Conservation (phyloP, 2,329 filamentous ascomycete genomes). For the Pseudogymnoascus sp. region DNA sequence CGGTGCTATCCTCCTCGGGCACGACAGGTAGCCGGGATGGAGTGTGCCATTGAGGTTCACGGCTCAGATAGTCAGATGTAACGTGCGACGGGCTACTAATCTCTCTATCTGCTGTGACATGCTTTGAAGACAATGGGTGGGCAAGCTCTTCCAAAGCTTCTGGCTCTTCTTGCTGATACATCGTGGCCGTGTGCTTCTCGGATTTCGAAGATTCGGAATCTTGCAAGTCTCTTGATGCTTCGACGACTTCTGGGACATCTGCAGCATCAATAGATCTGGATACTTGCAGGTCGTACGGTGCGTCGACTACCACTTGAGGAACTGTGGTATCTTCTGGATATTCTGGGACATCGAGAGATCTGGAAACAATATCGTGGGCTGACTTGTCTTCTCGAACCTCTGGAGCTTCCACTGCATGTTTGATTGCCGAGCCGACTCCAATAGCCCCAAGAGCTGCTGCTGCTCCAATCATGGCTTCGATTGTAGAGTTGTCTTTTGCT, state of each 20-base stretch:
- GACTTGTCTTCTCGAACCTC: not conserved
- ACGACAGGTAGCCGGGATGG: conserved; percentile 4
- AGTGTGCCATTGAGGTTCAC: conserved; percentile 3
- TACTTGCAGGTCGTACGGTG: not conserved
- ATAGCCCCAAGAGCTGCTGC: not conserved
- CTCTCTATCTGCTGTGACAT: not conserved
- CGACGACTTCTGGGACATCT: not conserved
- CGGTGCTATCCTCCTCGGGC: not conserved
- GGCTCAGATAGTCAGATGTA: conserved; percentile 1
- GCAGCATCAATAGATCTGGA: not conserved
- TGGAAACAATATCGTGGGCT: not conserved
- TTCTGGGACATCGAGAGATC: not conserved
- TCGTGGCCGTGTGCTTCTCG: not conserved
- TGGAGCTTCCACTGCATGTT: not conserved
- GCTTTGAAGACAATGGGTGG: not conserved
- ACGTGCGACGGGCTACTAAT: not conserved
- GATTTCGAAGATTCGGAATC: not conserved
- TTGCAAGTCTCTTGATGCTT: not conserved
- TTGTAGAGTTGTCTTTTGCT: not conserved
- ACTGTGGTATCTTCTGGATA: not conserved
- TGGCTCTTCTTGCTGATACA: not conserved
- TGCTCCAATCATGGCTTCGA: not conserved
- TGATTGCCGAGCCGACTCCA: not conserved
- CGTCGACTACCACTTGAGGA: not conserved
- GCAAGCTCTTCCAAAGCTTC: not conserved